Base-by-base conservation (phyloP, 345 rosid species). In the Pistacia atlantica region DNA sequence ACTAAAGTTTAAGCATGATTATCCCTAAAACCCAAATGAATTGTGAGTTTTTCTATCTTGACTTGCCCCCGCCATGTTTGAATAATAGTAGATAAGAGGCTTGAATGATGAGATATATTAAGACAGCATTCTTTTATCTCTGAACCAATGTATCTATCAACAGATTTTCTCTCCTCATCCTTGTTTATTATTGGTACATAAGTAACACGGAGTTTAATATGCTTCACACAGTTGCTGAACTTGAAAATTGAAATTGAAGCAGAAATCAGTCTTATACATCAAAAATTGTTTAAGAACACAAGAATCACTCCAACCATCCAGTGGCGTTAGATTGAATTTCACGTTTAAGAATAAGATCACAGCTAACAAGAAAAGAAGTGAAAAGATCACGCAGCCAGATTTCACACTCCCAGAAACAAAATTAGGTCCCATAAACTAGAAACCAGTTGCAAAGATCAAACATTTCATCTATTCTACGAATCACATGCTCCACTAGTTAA, bases 351-450 rank as follows among this genome's bases (percentile, higher is more conserved):
- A 18, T 25, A 22, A 14, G 71, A 75, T 65, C 77, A 75, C 52
- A 64, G 67, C 11, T n/a, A 61, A 18, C 17, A 46, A 46, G 28
- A 1, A 46, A 59, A 60, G 17, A 11, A 3, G 51, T 28, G 67
- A 46, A 59, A 70, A 37, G 17, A 54, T 42, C 60, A 63, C 59
- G 11, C 58, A 56, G 31, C 62, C 74, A 82, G 58, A 42, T 55
- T 71, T 65, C 71, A 69, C 55, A 69, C 22, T 11, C 22, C 60
- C 73, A 45, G 66, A 75, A 65, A 60, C 45, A 33, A 31, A 62
- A 35, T 22, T 64, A 76, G 72, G 45, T 64, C 11, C 52, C 49
- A 37, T 38, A 31, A 25, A 42, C 35, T 18, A n/a, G 38, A 20
- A 62, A 28, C 48, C 37, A 66, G 51, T 60, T 71, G 56, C 61